Conservation (phyloP, 1,139 yeast species). For the Taphrina confusa region DNA sequence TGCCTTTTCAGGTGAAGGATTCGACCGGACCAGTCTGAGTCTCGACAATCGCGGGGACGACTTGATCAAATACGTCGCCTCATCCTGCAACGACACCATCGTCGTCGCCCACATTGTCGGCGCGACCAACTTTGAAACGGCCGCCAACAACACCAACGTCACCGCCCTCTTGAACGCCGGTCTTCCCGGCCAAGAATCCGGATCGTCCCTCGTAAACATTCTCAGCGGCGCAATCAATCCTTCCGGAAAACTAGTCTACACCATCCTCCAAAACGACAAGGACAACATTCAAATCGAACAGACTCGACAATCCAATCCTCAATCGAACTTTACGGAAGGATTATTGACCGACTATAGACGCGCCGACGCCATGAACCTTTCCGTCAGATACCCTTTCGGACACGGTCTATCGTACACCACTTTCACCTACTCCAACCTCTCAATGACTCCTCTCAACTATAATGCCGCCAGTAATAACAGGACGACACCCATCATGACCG, state of each 20-base stretch:
- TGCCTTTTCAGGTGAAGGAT: constrained; percentile 63
- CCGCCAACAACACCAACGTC: constrained; percentile 61
- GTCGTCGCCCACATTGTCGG: constrained; percentile 63
- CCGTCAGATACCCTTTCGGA: constrained; percentile 64
- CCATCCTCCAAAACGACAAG: constrained; percentile 58
- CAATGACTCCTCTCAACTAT: constrained; percentile 2
- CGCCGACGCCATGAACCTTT: constrained; percentile 59
- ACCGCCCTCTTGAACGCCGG: constrained; percentile 59
- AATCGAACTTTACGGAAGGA: constrained; percentile 49
- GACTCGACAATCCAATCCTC: constrained; percentile 45
- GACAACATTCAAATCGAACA: constrained; percentile 49
- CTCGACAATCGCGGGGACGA: constrained; percentile 65
- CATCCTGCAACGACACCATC: constrained; percentile 56
- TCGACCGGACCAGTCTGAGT: constrained; percentile 58
- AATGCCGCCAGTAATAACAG: constrained; percentile 5
- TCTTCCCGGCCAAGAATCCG: constrained; percentile 61
- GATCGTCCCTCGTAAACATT: constrained; percentile 53
- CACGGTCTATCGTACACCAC: constrained; percentile 61
- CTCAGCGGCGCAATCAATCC: constrained; percentile 63
- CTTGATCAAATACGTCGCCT: constrained; percentile 54
- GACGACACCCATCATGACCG: constrained; percentile 47
- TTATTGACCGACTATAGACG: constrained; percentile 54
- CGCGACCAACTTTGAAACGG: constrained; percentile 60
- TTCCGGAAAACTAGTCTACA: constrained; percentile 64
- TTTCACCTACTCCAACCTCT: constrained; percentile 46